Base-by-base conservation (phyloP, 2,329 filamentous ascomycete genomes). In the Trichoderma breve region DNA sequence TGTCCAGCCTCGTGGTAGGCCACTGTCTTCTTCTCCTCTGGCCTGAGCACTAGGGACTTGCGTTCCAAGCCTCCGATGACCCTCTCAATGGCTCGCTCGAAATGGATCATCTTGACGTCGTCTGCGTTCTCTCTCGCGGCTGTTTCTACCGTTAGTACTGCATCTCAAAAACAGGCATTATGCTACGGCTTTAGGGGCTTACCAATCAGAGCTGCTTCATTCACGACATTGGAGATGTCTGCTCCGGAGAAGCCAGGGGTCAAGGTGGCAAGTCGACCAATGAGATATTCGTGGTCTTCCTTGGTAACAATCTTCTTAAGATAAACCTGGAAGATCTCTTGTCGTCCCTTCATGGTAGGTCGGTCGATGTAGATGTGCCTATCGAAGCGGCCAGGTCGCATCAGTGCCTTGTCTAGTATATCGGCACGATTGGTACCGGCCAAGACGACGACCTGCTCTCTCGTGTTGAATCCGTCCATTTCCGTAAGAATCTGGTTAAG, bases 391-490 rank as follows among this genome's bases (percentile, higher is more conserved):
- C 96, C 96, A 67, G 96, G 96, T 79, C 96, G 92, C 93, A 98
- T 96, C 76, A 99, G 85, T 8, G 96, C 96, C 85, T 96, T 94
- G 82, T 99, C 96, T 55, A 99, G 88, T 62, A 98, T 90, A 81
- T 99, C 96, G 12, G 94, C 92, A 83, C 96, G 89, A 84, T 99
- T 99, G 71, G 96, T 99, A 84, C 96, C 96, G 63, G 96, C 96
- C 74, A 99, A 88, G 36, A 99, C 96, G 68, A 99, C 95, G 55
- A 99, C 93, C 83, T 98, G 95, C 79, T 98, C 95, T 2, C 92
- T 90, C 8, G 95, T 98, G 83, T 98, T 98, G 90, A 98, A 98
- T 72, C 95, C 96, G 80, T 99, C 96, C 96, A 99, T 99, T 82
- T 99, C 96, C 0, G 96, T 99, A 69, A 99, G 86, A 73, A 99